Evolutionary conservation across 306 rosid species (phyloP).

Genomic region (Vigna trinervia): DNA sequence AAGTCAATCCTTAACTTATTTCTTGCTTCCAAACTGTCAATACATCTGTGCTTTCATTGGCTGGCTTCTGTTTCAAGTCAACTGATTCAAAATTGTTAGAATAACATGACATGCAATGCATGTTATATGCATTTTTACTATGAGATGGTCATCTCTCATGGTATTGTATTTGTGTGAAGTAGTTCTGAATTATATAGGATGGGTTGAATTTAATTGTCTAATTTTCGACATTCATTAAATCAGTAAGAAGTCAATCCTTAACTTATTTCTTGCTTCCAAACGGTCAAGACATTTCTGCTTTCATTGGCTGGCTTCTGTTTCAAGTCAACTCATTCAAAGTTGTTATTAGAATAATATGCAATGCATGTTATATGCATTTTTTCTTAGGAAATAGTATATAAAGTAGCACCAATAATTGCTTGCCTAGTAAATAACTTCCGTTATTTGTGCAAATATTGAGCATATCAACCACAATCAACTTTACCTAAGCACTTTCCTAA

Average conservation of each 20-base stretch:
- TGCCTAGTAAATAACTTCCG: too few relatives aligned
- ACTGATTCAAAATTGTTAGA: constrained; percentile 3
- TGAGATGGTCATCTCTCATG: neutral
- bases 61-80: constrained; percentile 28
- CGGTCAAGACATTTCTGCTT: constrained; percentile 18
- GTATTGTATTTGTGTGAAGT: constrained; percentile 25
- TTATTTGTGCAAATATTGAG: too few relatives aligned
- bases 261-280: constrained; percentile 20
- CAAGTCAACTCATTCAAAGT: constrained; percentile 19
- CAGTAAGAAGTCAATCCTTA: constrained; percentile 9
- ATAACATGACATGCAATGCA: too few relatives aligned
- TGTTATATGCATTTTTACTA: neutral
- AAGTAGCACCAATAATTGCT: too few relatives aligned
- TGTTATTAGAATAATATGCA: neutral
- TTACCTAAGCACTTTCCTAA: too few relatives aligned
- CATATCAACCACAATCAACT: too few relatives aligned
- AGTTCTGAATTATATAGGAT: constrained; percentile 10
- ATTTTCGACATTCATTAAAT: constrained; percentile 14
- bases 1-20: constrained; percentile 10
- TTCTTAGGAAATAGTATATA: neutral
- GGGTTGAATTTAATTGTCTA: constrained; percentile 7
- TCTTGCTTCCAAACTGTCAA: constrained; percentile 12
- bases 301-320: constrained; percentile 32
- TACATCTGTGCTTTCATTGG: constrained; percentile 32
- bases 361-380: neutral